Evolutionary conservation across 768 basidiomycete species (phyloP), one percentile per base, ranked within the genome.

Genomic region (Podaxis carcinomalis): DNA sequence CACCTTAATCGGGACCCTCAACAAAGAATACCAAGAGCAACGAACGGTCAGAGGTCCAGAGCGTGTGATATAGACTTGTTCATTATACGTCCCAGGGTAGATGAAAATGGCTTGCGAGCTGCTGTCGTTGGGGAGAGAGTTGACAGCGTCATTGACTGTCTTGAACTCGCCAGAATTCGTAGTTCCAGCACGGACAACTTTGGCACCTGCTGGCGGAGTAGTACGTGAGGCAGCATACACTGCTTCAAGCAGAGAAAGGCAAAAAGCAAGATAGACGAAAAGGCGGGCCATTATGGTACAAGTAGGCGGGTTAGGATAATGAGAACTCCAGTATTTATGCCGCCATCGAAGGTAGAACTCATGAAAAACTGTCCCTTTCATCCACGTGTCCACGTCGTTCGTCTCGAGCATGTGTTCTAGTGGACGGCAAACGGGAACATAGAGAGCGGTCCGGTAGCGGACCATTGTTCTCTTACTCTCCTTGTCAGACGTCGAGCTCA

Each of bases 11-110:
- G 9, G n/a, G 4, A 19, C 3, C 7, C 36, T 23, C 14, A 28
- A 19, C 23, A 28, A 19, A 5, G 21, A 28, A 28, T 11, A n/a
- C 14, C 6, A 23, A 40, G 37, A 10, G 37, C 1, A 61, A 64
- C 64, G 5, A 58, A 77, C 80, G 1, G 77, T 79, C 11, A 80
- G 70, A 6, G 79, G 76, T 1, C 80, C 80, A 1, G 72, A 53
- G 46, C 81, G 77, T 10, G 77, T 77, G 56, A 83, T 79, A 59
- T 74, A 72, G 4, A 81, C 73, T 59, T 79, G 79, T 51, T 76
- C 80, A 32, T 65, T 69, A 60, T 82, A 82, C 3, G 75, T 80
- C 5, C 79, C 80, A 5, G 79, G 79, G 63, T 72, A 82, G 21
- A 82, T 77, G 68, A 82, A 82, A 51, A 82, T 78, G 9, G 73